phyloP scores from a whole-genome alignment of 306 rosid genomes.

The Nissolia schottii region DNA sequence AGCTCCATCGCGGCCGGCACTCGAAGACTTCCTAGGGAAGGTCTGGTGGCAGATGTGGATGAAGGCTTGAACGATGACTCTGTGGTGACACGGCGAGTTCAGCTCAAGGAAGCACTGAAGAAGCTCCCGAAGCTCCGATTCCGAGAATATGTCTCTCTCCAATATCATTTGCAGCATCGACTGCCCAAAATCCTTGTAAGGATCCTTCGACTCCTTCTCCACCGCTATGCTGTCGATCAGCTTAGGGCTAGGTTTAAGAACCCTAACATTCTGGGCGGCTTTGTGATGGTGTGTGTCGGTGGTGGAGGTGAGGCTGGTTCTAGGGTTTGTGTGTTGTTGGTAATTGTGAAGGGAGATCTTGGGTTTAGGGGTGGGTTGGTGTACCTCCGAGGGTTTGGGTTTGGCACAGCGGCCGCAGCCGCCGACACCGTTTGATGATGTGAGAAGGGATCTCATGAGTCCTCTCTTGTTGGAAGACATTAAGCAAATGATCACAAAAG shows the following conservation, averaged over 20 bases:
- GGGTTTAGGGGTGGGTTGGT: constrained; percentile 30
- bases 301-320: constrained; percentile 8
- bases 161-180: constrained; percentile 54
- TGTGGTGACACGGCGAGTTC: constrained; percentile 42
- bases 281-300: constrained; percentile 9
- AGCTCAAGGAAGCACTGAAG: constrained; percentile 48
- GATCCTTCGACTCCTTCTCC: constrained; percentile 45
- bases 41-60: constrained; percentile 38
- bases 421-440: constrained; percentile 17
- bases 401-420: constrained; percentile 38
- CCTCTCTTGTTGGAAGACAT: constrained; percentile 41
- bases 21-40: constrained; percentile 26
- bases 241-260: background rate
- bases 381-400: constrained; percentile 27
- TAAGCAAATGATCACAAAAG: background rate
- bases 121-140: constrained; percentile 43
- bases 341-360: background rate
- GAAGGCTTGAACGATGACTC: constrained; percentile 41
- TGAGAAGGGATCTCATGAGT: constrained; percentile 16
- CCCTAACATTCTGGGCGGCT: background rate
- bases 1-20: background rate
- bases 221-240: constrained; percentile 33
- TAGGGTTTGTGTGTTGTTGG: constrained; percentile 22
- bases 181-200: constrained; percentile 37
- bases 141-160: constrained; percentile 38